phyloP scores from a whole-genome alignment of 495 filamentous ascomycete species.

The Trichoderma reesei region DNA sequence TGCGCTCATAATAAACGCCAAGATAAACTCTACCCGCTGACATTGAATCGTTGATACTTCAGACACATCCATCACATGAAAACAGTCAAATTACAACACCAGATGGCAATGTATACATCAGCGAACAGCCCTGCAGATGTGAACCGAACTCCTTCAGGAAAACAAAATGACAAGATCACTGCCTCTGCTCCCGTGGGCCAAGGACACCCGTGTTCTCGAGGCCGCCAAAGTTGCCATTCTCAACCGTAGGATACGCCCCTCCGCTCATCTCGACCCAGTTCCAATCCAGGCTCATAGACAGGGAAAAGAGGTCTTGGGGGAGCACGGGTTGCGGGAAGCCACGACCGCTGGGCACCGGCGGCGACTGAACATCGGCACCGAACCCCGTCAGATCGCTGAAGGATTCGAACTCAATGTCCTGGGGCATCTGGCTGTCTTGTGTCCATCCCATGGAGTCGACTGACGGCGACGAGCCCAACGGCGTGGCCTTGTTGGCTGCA shows the following conservation, averaged over 20 bases:
- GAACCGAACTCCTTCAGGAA: too few species aligned
- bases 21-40: too few species aligned
- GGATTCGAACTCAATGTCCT: slow-evolving; percentile 29
- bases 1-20: too few species aligned
- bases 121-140: too few species aligned
- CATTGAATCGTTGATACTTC: too few species aligned
- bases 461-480: slow-evolving; percentile 23
- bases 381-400: slow-evolving; percentile 43
- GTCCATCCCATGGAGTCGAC: slow-evolving; percentile 24
- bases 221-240: slow-evolving; percentile 37
- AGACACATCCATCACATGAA: too few species aligned
- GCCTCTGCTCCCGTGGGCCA: not conserved
- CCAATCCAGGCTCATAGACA: slow-evolving; percentile 96
- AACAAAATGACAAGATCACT: not conserved
- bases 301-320: slow-evolving; percentile 93
- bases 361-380: slow-evolving; percentile 28
- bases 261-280: slow-evolving; percentile 89
- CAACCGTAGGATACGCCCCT: slow-evolving; percentile 41
- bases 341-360: slow-evolving; percentile 22
- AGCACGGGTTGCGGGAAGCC: slow-evolving; percentile 75
- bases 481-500: slow-evolving; percentile 28
- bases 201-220: not conserved
- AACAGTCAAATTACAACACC: not conserved
- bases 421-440: slow-evolving; percentile 18
- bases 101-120: too few species aligned